phyloP scores from a whole-genome alignment of 805 yeast species.

The Yarrowia sp. region DNA sequence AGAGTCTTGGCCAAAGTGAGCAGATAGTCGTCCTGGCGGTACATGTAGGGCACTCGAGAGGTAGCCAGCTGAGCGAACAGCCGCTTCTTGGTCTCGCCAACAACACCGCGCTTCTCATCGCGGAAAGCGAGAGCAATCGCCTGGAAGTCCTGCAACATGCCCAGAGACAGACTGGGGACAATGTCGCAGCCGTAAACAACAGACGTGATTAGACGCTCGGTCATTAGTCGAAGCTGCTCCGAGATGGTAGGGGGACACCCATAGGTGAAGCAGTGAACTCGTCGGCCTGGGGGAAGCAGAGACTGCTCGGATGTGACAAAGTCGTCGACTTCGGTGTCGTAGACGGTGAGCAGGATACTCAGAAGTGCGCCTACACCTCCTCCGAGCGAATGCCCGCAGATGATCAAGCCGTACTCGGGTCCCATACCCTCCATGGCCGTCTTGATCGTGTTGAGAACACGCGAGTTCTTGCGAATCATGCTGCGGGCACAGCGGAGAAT shows the following conservation, averaged over 20 bases:
- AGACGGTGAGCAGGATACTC: constrained; percentile 35
- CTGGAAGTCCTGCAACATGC: constrained; percentile 38
- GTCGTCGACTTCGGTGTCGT: constrained; percentile 17
- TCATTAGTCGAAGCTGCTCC: constrained; percentile 32
- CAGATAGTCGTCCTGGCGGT: constrained; percentile 35
- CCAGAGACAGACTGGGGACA: constrained; percentile 40
- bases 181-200: constrained; percentile 39
- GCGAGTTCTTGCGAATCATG: constrained; percentile 32
- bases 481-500: constrained; percentile 37
- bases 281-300: constrained; percentile 35
- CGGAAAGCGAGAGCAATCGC: constrained; percentile 35
- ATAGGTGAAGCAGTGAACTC: constrained; percentile 37
- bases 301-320: constrained; percentile 33
- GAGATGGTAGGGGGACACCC: constrained; percentile 40
- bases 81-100: constrained; percentile 34
- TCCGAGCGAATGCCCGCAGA: constrained; percentile 41
- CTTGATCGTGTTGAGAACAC: constrained; percentile 35
- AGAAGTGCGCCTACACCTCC: constrained; percentile 40
- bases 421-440: constrained; percentile 35
- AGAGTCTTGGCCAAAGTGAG: constrained; percentile 36
- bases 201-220: constrained; percentile 35
- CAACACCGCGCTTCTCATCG: constrained; percentile 35
- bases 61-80: constrained; percentile 35
- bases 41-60: constrained; percentile 16
- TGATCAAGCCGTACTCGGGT: constrained; percentile 37